phyloP scores from a whole-genome alignment of 2,329 filamentous ascomycete species.

The Helminthosporium solani region DNA sequence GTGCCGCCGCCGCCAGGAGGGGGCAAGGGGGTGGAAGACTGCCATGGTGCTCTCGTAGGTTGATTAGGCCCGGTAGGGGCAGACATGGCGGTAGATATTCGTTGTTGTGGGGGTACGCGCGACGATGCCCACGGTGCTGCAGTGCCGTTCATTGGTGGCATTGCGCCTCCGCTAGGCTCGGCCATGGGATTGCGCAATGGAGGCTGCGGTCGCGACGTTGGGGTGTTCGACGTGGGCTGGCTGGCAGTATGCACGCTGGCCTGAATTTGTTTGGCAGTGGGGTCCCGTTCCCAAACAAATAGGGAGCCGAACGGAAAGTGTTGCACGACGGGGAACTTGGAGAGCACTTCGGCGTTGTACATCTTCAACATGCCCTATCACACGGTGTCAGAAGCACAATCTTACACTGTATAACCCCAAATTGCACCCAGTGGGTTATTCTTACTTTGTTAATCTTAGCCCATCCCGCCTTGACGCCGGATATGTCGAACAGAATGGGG shows the following conservation, averaged over 20 bases:
- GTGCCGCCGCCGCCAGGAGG: slow-evolving; percentile 13
- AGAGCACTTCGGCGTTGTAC: slow-evolving; percentile 95
- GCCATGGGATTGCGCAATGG: slow-evolving; percentile 28
- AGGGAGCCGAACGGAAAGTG: slow-evolving; percentile 66
- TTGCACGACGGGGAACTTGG: slow-evolving; percentile 98
- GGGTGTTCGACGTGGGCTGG: slow-evolving; percentile 33
- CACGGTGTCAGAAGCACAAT: slow-evolving; percentile 6
- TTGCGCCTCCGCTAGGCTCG: slow-evolving; percentile 14
- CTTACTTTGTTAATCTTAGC: slow-evolving; percentile 83
- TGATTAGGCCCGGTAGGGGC: slow-evolving; percentile 34
- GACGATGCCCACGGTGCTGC: slow-evolving; percentile 28
- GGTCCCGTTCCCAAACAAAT: slow-evolving; percentile 51
- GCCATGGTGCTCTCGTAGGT: slow-evolving; percentile 37
- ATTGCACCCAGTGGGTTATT: too few relatives aligned
- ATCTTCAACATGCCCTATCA: slow-evolving; percentile 93
- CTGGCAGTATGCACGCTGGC: slow-evolving; percentile 38
- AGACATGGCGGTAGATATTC: slow-evolving; percentile 15
- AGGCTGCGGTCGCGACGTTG: slow-evolving; percentile 22
- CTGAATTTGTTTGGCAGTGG: slow-evolving; percentile 36
- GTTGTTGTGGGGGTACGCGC: slow-evolving; percentile 8
- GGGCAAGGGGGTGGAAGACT: slow-evolving; percentile 20
- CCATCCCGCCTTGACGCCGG: slow-evolving; percentile 85
- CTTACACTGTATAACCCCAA: background rate
- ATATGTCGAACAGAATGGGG: slow-evolving; percentile 91
- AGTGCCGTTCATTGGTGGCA: slow-evolving; percentile 15